Conservation (phyloP, 73 alveolate genomes). For the Symbiodinium pilosum region DNA sequence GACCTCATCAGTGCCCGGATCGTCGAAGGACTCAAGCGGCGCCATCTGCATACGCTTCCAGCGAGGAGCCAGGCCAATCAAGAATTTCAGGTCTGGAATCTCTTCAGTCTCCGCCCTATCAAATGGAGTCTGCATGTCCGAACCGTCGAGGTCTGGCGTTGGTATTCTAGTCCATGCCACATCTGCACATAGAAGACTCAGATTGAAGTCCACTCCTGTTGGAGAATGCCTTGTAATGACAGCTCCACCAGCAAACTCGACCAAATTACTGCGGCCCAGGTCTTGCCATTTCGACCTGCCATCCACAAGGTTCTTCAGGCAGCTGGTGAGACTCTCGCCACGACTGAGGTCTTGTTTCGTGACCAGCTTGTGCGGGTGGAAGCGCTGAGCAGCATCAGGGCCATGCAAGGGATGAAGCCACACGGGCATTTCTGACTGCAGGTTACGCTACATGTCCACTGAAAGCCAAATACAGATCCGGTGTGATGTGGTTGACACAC, state of each 20-base stretch:
- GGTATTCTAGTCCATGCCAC: background rate
- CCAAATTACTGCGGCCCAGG: background rate
- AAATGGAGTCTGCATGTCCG: background rate
- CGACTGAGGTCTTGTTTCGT: slow-evolving; percentile 17
- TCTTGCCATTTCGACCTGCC: background rate
- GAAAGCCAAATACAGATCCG: background rate
- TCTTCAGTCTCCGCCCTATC: slow-evolving; percentile 51
- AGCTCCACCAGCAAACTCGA: background rate
- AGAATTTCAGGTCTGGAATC: background rate
- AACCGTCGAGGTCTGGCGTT: too few relatives aligned
- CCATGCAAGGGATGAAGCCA: slow-evolving; percentile 58
- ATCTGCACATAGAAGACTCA: slow-evolving; percentile 23
- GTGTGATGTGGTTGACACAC: background rate
- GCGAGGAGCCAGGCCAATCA: slow-evolving; percentile 48
- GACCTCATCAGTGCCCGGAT: slow-evolving; percentile 12
- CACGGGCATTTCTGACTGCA: slow-evolving; percentile 23
- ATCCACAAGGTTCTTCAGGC: background rate
- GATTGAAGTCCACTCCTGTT: background rate
- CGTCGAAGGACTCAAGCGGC: slow-evolving; percentile 27
- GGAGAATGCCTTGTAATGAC: background rate
- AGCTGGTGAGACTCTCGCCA: background rate
- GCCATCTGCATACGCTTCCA: slow-evolving; percentile 59
- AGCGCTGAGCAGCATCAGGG: background rate
- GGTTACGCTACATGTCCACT: background rate
- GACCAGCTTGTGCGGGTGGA: background rate